Percentiles rank a stretch among this genome's conserved stretches.
Conservation (phyloP, 257 asterid genomes). For the Agastache rugosa region DNA sequence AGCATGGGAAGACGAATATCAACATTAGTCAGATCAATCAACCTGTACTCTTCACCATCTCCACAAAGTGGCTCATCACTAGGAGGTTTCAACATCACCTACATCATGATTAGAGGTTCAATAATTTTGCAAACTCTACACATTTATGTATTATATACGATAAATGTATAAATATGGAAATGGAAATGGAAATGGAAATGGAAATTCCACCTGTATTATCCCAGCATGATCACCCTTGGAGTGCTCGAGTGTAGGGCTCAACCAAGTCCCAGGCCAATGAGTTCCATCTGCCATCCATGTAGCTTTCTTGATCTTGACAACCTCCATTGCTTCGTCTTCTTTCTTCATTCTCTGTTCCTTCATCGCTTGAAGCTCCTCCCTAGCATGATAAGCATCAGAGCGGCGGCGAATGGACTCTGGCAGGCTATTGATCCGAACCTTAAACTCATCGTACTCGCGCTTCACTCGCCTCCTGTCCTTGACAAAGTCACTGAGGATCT, state of each 20-base stretch:
- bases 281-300: conserved; percentile 86
- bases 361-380: conserved; percentile 61
- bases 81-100: conserved; percentile 81
- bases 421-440: conserved; percentile 63
- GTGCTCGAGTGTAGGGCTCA: conserved; percentile 51
- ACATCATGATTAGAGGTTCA: conserved; percentile 19
- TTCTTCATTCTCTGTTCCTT: conserved; percentile 56
- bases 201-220: conserved; percentile 53
- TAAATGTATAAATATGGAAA: not conserved
- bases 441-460: conserved; percentile 73
- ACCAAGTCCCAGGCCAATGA: conserved; percentile 80
- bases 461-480: conserved; percentile 66
- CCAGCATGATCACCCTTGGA: conserved; percentile 72
- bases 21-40: conserved; percentile 49
- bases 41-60: conserved; percentile 43
- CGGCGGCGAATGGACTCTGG: conserved; percentile 68
- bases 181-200: not conserved
- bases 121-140: not conserved
- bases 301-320: conserved; percentile 58
- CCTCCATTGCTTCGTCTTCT: conserved; percentile 54
- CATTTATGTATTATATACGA: too few species aligned
- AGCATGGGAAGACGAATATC: conserved; percentile 73
- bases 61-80: conserved; percentile 62
- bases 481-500: conserved; percentile 57
- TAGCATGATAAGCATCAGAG: conserved; percentile 67